These are phyloP conservation scores for Sclerotiophoma versabilis DNA, from an alignment of 2,329 filamentous ascomycete genomes.

Conservation along the genomic window DNA sequence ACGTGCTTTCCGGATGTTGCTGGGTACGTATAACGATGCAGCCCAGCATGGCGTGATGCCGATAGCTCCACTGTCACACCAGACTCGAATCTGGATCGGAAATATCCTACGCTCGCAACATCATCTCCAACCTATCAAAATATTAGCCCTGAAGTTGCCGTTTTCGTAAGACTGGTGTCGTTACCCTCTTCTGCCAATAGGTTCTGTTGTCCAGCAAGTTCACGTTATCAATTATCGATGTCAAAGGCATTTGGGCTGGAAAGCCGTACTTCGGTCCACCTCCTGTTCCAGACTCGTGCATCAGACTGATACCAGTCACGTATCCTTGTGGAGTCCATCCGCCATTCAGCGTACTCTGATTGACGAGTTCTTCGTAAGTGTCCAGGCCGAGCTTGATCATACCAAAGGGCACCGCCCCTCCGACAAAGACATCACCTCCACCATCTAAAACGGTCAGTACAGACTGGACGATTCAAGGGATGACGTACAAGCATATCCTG, in stretches of 20 bases:
- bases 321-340: conserved; percentile 52
- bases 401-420: conserved; percentile 48
- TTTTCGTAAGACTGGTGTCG: background rate
- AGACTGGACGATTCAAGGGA: background rate
- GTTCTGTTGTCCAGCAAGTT: conserved; percentile 54
- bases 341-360: conserved; percentile 49
- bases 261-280: conserved; percentile 52
- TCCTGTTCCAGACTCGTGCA: conserved; percentile 50
- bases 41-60: conserved; percentile 47
- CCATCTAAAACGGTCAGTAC: conserved; percentile 37
- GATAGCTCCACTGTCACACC: conserved; percentile 47
- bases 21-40: conserved; percentile 50
- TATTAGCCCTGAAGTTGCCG: background rate
- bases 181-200: conserved; percentile 49
- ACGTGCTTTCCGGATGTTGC: conserved; percentile 50
- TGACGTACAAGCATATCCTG: conserved; percentile 47
- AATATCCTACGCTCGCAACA: conserved; percentile 46
- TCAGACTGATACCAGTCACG: conserved; percentile 50
- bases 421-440: conserved; percentile 52
- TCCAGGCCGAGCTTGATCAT: conserved; percentile 53
- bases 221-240: conserved; percentile 47
- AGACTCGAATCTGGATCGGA: conserved; percentile 45
- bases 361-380: conserved; percentile 46
- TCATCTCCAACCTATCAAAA: conserved; percentile 35
- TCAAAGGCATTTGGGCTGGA: conserved; percentile 52